Conservation (phyloP, 768 basidiomycete species). For the Pisolithus microcarpus region DNA sequence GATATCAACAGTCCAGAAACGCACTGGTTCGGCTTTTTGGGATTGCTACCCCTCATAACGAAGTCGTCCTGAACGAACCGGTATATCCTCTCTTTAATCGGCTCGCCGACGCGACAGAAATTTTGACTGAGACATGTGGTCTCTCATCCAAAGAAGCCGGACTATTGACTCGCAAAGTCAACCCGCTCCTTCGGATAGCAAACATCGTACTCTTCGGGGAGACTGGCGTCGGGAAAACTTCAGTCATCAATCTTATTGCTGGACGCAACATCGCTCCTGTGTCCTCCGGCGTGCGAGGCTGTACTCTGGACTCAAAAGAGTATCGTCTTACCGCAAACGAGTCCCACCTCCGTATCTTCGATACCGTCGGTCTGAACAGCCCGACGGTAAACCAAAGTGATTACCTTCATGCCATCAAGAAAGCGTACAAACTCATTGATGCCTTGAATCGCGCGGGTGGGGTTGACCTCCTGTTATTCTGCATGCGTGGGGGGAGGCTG, state of each 20-base stretch:
- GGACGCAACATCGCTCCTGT: conserved; percentile 18
- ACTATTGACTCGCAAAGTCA: conserved; percentile 8
- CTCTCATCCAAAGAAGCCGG: neutral
- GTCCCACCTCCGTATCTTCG: conserved; percentile 23
- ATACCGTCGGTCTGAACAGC: conserved; percentile 29
- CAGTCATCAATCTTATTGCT: conserved; percentile 34
- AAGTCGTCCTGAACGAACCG: neutral
- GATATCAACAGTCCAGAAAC: neutral
- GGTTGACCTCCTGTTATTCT: conserved; percentile 35
- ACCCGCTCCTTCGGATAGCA: conserved; percentile 8
- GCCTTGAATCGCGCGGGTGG: conserved; percentile 27
- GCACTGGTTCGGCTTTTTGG: neutral
- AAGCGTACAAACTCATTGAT: conserved; percentile 30
- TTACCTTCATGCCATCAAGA: conserved; percentile 24
- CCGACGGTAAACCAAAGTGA: conserved; percentile 18
- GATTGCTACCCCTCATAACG: neutral
- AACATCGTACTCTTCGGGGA: conserved; percentile 36
- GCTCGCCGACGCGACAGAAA: conserved; percentile 2
- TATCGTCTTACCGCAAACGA: conserved; percentile 20
- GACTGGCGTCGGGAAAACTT: conserved; percentile 34
- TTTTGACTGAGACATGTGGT: conserved; percentile 17
- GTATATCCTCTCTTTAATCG: neutral
- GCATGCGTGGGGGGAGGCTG: conserved; percentile 29
- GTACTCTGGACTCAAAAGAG: conserved; percentile 25
- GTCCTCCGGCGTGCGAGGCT: conserved; percentile 26